Percentiles rank a stretch among this genome's conserved stretches.
Evolutionary conservation across 768 basidiomycete species (phyloP).

Genomic region (Coprinopsis cinerea): DNA sequence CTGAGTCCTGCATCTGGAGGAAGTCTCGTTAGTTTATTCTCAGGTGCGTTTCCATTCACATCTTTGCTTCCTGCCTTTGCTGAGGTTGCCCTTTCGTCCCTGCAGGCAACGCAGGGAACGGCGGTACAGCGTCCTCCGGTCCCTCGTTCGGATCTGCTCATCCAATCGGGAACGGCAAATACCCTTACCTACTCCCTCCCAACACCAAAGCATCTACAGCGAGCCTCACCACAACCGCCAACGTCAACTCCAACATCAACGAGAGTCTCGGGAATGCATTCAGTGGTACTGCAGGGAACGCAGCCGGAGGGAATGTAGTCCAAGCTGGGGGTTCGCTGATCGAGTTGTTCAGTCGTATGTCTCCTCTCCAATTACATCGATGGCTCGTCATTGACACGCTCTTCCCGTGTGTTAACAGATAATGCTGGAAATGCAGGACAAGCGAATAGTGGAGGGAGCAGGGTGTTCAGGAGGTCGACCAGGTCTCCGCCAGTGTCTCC

Average conservation of each 20-base stretch:
- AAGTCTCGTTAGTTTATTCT: constrained; percentile 19
- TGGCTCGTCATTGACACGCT: constrained; percentile 5
- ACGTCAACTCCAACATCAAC: constrained; percentile 12
- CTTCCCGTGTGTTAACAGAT: constrained; percentile 20
- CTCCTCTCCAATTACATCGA: not conserved
- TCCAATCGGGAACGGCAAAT: too few species aligned
- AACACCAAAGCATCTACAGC: too few species aligned
- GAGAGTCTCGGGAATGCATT: constrained; percentile 21
- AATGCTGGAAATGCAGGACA: constrained; percentile 32
- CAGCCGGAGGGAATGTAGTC: constrained; percentile 31
- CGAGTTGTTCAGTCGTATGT: constrained; percentile 9
- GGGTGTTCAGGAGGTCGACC: not conserved
- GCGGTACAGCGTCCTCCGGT: constrained; percentile 6
- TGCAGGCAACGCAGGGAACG: constrained; percentile 29
- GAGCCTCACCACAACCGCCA: too few species aligned
- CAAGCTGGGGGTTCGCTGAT: constrained; percentile 3
- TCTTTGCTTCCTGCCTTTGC: not conserved
- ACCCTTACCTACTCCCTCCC: too few species aligned
- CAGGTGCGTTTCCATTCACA: constrained; percentile 20
- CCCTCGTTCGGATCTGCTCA: too few species aligned
- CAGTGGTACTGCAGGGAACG: constrained; percentile 24
- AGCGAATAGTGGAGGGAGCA: constrained; percentile 24
- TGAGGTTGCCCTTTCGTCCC: not conserved
- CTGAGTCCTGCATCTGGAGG: constrained; percentile 7
- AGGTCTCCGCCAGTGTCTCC: not conserved